phyloP scores from a whole-genome alignment of 2,329 filamentous ascomycete genomes.

The Pseudocercospora fijiensis region DNA sequence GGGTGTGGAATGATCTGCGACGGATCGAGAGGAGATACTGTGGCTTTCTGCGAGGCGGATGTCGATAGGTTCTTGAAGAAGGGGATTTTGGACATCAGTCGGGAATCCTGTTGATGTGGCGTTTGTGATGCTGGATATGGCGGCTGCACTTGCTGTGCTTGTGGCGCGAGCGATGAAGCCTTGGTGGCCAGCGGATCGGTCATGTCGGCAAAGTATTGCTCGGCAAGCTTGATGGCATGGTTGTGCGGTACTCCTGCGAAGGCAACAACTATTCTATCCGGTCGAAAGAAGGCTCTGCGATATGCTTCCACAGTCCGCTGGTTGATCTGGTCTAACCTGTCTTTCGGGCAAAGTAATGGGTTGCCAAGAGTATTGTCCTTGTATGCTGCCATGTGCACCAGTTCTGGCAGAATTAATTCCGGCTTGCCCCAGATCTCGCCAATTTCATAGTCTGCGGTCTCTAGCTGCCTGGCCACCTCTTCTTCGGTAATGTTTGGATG shows the following conservation, averaged over 20 bases:
- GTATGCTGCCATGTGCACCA: slow-evolving; percentile 93
- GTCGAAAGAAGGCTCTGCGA: slow-evolving; percentile 77
- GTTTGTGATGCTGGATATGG: slow-evolving; percentile 35
- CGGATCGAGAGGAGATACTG: slow-evolving; percentile 55
- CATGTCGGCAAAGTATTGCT: slow-evolving; percentile 93
- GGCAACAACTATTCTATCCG: slow-evolving; percentile 88
- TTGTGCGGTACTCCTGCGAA: slow-evolving; percentile 87
- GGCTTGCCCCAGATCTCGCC: slow-evolving; percentile 97
- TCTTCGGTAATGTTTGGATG: slow-evolving; percentile 80
- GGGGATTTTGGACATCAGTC: slow-evolving; percentile 76
- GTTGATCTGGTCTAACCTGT: slow-evolving; percentile 74
- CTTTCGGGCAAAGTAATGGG: slow-evolving; percentile 84
- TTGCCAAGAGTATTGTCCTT: slow-evolving; percentile 96
- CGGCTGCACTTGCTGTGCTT: slow-evolving; percentile 34
- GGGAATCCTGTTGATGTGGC: slow-evolving; percentile 57
- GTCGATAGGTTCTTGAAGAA: slow-evolving; percentile 88
- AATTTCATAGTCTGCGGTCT: slow-evolving; percentile 93
- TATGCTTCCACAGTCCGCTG: slow-evolving; percentile 73
- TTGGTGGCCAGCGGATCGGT: slow-evolving; percentile 36
- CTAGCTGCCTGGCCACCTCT: slow-evolving; percentile 82
- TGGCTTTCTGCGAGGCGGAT: slow-evolving; percentile 63
- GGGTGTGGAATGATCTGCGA: slow-evolving; percentile 45
- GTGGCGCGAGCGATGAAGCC: slow-evolving; percentile 20
- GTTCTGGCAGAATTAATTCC: slow-evolving; percentile 89
- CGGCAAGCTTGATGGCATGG: slow-evolving; percentile 73